phyloP scores from a whole-genome alignment of 441 rosid genomes.

The Populus hybrid region DNA sequence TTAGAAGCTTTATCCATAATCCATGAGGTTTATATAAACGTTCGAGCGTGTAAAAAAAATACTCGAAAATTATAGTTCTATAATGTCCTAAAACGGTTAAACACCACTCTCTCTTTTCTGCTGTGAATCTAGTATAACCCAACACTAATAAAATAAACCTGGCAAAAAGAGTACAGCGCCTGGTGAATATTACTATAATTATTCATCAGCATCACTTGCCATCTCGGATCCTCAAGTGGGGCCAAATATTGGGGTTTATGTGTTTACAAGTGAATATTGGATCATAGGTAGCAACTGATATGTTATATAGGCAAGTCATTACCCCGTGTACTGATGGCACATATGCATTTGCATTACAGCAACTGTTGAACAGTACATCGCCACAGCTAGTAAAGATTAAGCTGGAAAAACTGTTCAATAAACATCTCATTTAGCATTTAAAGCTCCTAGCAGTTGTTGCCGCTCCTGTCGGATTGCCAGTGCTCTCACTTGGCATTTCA shows the following conservation, averaged over 20 bases:
- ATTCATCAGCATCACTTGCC: background rate
- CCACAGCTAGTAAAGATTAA: background rate
- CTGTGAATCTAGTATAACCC: background rate
- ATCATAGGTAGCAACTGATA: background rate
- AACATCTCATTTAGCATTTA: background rate
- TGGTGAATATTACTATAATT: background rate
- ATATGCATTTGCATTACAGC: slow-evolving; percentile 3
- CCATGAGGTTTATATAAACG: no score
- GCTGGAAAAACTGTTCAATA: background rate
- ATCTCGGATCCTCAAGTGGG: background rate
- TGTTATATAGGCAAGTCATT: background rate
- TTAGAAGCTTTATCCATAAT: background rate
- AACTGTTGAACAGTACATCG: slow-evolving; percentile 10
- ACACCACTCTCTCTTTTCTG: background rate
- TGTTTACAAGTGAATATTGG: background rate
- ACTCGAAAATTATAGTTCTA: background rate
- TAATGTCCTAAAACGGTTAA: background rate
- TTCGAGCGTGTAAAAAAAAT: background rate
- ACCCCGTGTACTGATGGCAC: slow-evolving; percentile 3
- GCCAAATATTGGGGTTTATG: background rate
- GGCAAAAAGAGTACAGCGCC: background rate
- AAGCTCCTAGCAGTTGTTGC: slow-evolving; percentile 10
- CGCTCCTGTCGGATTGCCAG: background rate
- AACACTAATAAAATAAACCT: no score
- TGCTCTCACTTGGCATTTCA: slow-evolving; percentile 1